These are phyloP conservation scores for Alternaria brassicae DNA, from an alignment of 2,329 filamentous ascomycete species.

Conservation along the genomic window DNA sequence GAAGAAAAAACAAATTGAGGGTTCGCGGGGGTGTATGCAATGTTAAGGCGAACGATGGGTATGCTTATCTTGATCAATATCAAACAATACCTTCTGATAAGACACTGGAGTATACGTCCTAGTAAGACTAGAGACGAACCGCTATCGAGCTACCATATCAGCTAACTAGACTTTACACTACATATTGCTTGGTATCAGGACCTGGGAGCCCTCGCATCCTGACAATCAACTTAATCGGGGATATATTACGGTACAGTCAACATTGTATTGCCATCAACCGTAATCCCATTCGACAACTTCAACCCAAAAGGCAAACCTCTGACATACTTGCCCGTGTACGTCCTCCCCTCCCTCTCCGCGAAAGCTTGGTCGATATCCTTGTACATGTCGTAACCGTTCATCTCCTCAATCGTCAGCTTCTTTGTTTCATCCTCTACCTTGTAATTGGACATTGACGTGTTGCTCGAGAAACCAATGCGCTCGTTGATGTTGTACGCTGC, in stretches of 20 bases:
- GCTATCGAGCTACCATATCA: too few relatives aligned
- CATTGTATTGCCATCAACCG: neutral
- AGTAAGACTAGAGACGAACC: too few relatives aligned
- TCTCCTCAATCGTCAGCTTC: conserved; percentile 72
- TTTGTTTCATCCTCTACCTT: conserved; percentile 67
- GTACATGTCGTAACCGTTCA: conserved; percentile 58
- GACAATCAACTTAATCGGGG: neutral
- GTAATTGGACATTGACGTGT: conserved; percentile 64
- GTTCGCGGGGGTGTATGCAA: too few relatives aligned
- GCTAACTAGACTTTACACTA: too few relatives aligned
- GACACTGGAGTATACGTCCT: too few relatives aligned
- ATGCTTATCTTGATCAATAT: too few relatives aligned
- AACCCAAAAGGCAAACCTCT: conserved; percentile 19
- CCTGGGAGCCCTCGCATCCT: too few relatives aligned
- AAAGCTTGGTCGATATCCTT: conserved; percentile 26
- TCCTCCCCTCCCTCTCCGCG: conserved; percentile 19
- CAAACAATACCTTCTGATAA: too few relatives aligned
- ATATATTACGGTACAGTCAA: neutral
- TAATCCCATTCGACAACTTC: conserved; percentile 16
- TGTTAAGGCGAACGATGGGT: too few relatives aligned
- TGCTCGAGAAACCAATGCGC: conserved; percentile 64
- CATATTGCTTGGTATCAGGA: too few relatives aligned
- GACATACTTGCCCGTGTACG: conserved; percentile 12
- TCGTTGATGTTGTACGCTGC: conserved; percentile 52
- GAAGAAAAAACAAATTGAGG: too few relatives aligned